Evolutionary conservation across 148 eudicot species (phyloP), one percentile per base, ranked within the genome.

Genomic region (Heliamphora exappendiculata): DNA sequence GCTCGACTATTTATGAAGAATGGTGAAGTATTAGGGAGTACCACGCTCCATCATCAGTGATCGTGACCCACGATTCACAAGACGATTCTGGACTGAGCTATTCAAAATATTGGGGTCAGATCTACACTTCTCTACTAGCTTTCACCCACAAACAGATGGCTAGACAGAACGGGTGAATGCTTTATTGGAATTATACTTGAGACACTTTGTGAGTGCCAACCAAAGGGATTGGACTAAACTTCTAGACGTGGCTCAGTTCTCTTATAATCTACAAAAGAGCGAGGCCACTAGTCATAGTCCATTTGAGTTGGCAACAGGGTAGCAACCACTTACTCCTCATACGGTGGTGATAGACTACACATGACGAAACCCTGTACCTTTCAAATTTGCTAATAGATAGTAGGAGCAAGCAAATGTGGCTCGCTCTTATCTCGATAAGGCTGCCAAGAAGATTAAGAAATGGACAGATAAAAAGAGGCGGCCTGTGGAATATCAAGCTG

Each of bases 121-220:
- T 3, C n/a, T 55, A 50, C 54, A 16, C 54, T 50, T 50, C 14
- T 11, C 54, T 14, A 50, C 47, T 5, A 42, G 64, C n/a, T n/a
- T n/a, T n/a, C n/a, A n/a, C n/a, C n/a, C n/a, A n/a, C n/a, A n/a
- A n/a, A n/a, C n/a, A n/a, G n/a, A n/a, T n/a, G n/a, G 64, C 9
- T 22, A 59, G 31, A 64, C 39, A 2, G 41, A 64, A 20, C 29
- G 37, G 68, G 39, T 64, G 9, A 29, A 64, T 34, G 68, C 68
- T 6, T 34, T 64, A 13, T 64, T 64, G 68, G 68, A 64, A 13
- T 13, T 64, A 1, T 64, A 64, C 13, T 64, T 64, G 68, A 28
- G 68, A 1, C 68, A 64, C 68, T 29, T 6, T 55, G 28, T 55
- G 60, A 31, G 68, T 64, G 68, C 68, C 41, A 59, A 59, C 33